Conservation (phyloP, 2,329 filamentous ascomycete species). For the Chrysoporthe deuterocubensis region DNA sequence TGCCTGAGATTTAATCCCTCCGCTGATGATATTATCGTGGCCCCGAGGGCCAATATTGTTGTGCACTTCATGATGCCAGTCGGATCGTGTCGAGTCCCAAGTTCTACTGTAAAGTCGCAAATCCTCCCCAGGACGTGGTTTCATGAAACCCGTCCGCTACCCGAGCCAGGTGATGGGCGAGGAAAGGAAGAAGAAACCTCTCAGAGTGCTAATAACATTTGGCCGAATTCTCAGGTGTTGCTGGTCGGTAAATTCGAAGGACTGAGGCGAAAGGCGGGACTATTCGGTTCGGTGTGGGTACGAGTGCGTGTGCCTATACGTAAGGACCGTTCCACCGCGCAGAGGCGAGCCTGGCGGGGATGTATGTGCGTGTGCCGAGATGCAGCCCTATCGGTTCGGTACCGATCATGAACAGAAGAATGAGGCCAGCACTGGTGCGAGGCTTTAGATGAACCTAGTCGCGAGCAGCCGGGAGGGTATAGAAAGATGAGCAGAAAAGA, state of each 20-base stretch:
- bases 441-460: background rate
- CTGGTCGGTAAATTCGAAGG: background rate
- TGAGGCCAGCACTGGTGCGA: background rate
- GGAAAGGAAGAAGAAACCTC: background rate
- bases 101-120: background rate
- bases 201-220: conserved; percentile 21
- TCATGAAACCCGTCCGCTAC: background rate
- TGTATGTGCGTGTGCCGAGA: background rate
- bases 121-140: conserved; percentile 9
- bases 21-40: conserved; percentile 35
- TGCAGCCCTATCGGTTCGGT: background rate
- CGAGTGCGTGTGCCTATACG: conserved; percentile 27
- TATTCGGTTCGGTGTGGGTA: conserved; percentile 22
- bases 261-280: conserved; percentile 14
- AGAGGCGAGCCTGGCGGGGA: background rate
- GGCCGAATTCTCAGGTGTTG: conserved; percentile 11
- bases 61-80: conserved; percentile 43
- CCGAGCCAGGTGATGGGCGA: background rate
- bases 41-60: conserved; percentile 37
- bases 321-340: conserved; percentile 15
- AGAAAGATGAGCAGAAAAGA: background rate
- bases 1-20: conserved; percentile 38
- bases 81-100: conserved; percentile 1
- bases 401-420: background rate
- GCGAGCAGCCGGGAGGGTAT: background rate